Conservation (phyloP, 2,329 filamentous ascomycete species). For the Zasmidium angulare region DNA sequence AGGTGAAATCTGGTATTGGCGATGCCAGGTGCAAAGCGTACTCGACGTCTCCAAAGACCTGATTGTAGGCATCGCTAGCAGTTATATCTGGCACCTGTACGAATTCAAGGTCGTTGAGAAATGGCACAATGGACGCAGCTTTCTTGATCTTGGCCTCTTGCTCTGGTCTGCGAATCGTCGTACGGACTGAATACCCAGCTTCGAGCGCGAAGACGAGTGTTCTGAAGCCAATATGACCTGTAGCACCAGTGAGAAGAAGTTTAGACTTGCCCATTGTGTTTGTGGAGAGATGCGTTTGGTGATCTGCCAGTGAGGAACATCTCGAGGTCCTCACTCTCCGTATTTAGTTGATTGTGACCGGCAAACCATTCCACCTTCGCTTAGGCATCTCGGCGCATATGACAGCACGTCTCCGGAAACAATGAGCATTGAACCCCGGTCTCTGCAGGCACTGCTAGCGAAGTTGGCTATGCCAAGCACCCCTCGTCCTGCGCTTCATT, state of each 20-base stretch:
- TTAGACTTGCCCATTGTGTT: background rate
- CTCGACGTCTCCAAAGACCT: slow-evolving; percentile 33
- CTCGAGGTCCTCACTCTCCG: too few species aligned
- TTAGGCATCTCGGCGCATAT: too few species aligned
- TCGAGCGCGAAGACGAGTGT: slow-evolving; percentile 20
- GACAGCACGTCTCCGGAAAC: too few species aligned
- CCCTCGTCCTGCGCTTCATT: too few species aligned
- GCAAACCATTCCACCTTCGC: too few species aligned
- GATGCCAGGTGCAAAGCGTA: slow-evolving; percentile 32
- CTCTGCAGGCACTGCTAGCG: too few species aligned
- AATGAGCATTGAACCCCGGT: too few species aligned
- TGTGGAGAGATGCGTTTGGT: too few species aligned
- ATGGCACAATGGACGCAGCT: background rate
- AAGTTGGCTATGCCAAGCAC: too few species aligned
- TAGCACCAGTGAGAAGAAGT: slow-evolving; percentile 17
- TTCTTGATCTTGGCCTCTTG: slow-evolving; percentile 8
- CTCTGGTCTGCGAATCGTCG: slow-evolving; percentile 18
- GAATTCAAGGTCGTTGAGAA: slow-evolving; percentile 30
- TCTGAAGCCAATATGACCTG: slow-evolving; percentile 32
- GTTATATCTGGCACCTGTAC: slow-evolving; percentile 35
- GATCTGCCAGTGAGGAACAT: too few species aligned
- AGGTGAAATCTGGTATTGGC: too few species aligned
- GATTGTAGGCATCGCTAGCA: slow-evolving; percentile 34
- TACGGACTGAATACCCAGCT: slow-evolving; percentile 22
- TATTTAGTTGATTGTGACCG: too few species aligned